phyloP scores from a whole-genome alignment of 805 yeast genomes.

The Myxozyma vanderwaltii region DNA sequence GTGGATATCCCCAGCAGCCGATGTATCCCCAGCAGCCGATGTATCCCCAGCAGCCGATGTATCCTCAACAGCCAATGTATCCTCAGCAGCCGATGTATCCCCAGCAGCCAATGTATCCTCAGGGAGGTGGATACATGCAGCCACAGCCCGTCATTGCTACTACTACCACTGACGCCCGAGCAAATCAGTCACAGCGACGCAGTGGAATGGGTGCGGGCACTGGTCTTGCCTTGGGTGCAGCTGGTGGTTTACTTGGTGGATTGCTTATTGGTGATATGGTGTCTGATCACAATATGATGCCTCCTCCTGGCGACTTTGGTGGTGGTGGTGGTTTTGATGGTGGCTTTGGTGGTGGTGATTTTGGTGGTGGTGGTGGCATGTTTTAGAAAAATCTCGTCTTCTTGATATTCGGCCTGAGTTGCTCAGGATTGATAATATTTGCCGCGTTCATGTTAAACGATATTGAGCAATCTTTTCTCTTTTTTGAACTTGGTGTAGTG shows the following conservation, averaged over 20 bases:
- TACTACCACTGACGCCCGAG: conserved; percentile 35
- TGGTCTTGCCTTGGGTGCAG: conserved; percentile 51
- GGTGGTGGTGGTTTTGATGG: conserved; percentile 35
- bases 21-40: conserved; percentile 21
- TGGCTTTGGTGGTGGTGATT: conserved; percentile 41
- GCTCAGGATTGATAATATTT: too few species aligned
- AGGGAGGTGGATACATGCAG: conserved; percentile 43
- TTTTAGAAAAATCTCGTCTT: too few species aligned
- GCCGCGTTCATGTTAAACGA: too few species aligned
- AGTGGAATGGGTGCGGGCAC: conserved; percentile 47
- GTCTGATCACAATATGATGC: conserved; percentile 41
- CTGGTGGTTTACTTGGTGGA: conserved; percentile 67
- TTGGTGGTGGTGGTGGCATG: conserved; percentile 36
- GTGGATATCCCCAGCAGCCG: conserved; percentile 24
- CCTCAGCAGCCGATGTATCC: conserved; percentile 35
- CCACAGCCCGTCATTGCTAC: too few species aligned
- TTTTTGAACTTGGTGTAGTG: too few species aligned
- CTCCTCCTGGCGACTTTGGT: conserved; percentile 43
- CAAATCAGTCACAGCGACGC: conserved; percentile 43
- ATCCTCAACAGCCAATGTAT: not conserved
- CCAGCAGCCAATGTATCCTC: conserved; percentile 39
- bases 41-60: conserved; percentile 39
- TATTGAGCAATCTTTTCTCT: too few species aligned
- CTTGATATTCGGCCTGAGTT: too few species aligned
- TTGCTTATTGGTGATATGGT: conserved; percentile 53